phyloP scores from a whole-genome alignment of 1,139 yeast genomes.

The Pichia sp. region DNA sequence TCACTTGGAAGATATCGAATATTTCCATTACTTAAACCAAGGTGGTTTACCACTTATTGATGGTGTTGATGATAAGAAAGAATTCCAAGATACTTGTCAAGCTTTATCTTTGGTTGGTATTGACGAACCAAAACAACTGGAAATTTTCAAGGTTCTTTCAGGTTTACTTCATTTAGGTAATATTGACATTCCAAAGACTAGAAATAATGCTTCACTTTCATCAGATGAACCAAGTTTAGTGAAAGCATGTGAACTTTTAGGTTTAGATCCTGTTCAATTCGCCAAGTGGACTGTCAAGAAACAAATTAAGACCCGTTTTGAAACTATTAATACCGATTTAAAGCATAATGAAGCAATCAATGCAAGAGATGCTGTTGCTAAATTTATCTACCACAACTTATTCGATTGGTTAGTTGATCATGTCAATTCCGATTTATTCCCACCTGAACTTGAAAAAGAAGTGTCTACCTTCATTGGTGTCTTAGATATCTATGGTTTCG shows the following conservation, averaged over 20 bases:
- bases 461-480: conserved; percentile 89
- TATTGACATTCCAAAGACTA: conserved; percentile 80
- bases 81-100: conserved; percentile 68
- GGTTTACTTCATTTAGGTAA: conserved; percentile 94
- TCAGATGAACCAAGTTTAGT: conserved; percentile 85
- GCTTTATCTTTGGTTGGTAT: conserved; percentile 85
- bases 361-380: conserved; percentile 95
- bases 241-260: conserved; percentile 83
- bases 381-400: conserved; percentile 86
- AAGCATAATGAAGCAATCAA: conserved; percentile 84
- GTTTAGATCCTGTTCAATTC: conserved; percentile 69
- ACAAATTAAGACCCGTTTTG: conserved; percentile 91
- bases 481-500: conserved; percentile 96
- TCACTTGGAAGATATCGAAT: conserved; percentile 61
- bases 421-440: conserved; percentile 80
- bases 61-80: conserved; percentile 80
- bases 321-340: conserved; percentile 83
- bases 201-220: conserved; percentile 79
- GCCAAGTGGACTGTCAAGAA: conserved; percentile 94
- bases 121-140: conserved; percentile 52
- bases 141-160: conserved; percentile 77
- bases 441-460: conserved; percentile 57
- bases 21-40: conserved; percentile 83
- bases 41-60: conserved; percentile 76
- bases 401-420: conserved; percentile 94